phyloP scores from a whole-genome alignment of 2,329 filamentous ascomycete species.

The Helminthosporium solani region DNA sequence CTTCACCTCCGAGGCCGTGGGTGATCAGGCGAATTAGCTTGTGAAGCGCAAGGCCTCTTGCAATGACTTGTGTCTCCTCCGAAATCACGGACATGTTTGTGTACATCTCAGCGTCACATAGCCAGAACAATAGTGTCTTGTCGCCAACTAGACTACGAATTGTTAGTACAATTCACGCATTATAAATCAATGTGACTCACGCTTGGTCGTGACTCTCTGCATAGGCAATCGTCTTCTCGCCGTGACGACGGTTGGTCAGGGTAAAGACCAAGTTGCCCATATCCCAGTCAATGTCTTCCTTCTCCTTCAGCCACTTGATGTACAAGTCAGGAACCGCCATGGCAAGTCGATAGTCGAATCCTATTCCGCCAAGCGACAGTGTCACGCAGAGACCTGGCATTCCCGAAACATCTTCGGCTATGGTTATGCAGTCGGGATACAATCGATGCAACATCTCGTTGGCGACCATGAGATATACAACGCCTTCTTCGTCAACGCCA shows the following conservation, averaged over 20 bases:
- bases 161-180: conserved; percentile 15
- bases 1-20: conserved; percentile 87
- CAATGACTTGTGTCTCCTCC: conserved; percentile 82
- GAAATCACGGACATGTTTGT: conserved; percentile 91
- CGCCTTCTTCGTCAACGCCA: conserved; percentile 85
- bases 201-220: conserved; percentile 97
- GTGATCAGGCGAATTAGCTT: conserved; percentile 97
- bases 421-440: conserved; percentile 84
- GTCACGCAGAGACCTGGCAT: conserved; percentile 96
- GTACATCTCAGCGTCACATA: conserved; percentile 96
- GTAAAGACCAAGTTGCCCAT: conserved; percentile 82
- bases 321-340: conserved; percentile 99
- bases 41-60: conserved; percentile 87
- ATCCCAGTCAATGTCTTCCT: conserved; percentile 88
- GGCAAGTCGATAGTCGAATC: conserved; percentile 94
- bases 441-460: conserved; percentile 94
- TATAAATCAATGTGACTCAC: conserved; percentile 55
- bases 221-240: conserved; percentile 98
- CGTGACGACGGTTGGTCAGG: conserved; percentile 87
- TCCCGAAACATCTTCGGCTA: conserved; percentile 95
- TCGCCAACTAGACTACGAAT: conserved; percentile 81
- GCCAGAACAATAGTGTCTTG: conserved; percentile 96
- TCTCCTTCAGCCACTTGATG: conserved; percentile 97
- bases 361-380: conserved; percentile 82
- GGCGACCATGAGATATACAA: conserved; percentile 93